phyloP scores from a whole-genome alignment of 2,329 filamentous ascomycete species.

The Fusarium virguliforme region DNA sequence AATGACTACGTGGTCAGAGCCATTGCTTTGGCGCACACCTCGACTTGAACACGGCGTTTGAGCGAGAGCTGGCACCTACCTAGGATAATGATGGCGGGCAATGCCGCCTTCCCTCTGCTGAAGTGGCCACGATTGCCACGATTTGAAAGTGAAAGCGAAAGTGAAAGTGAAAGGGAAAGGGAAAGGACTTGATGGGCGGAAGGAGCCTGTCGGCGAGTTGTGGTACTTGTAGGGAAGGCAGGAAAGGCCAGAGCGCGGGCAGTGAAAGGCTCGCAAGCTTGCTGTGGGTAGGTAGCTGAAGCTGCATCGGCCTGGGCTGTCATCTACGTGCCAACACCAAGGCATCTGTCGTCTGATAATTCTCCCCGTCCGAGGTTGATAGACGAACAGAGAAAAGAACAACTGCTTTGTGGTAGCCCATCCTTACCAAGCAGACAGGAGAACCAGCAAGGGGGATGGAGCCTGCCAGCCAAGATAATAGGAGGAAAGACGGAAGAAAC shows the following conservation, averaged over 20 bases:
- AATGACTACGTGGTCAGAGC: too few species aligned
- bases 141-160: slow-evolving; percentile 10
- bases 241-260: background rate
- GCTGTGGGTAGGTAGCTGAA: background rate
- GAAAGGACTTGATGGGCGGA: slow-evolving; percentile 1
- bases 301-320: slow-evolving; percentile 7
- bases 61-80: slow-evolving; percentile 4
- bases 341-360: slow-evolving; percentile 3
- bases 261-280: slow-evolving; percentile 7
- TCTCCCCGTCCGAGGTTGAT: slow-evolving; percentile 1
- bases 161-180: background rate
- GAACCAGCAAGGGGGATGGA: slow-evolving; percentile 5
- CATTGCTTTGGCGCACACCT: too few species aligned
- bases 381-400: slow-evolving; percentile 18
- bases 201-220: slow-evolving; percentile 6
- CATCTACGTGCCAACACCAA: slow-evolving; percentile 15
- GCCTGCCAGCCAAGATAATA: slow-evolving; percentile 2
- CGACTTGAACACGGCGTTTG: background rate
- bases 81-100: slow-evolving; percentile 11
- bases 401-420: background rate
- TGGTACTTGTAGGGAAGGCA: slow-evolving; percentile 6
- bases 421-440: slow-evolving; percentile 6
- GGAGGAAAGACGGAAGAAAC: slow-evolving; percentile 10
- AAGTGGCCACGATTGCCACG: slow-evolving; percentile 10
- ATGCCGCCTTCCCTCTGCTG: slow-evolving; percentile 11